Evolutionary conservation across 1,139 yeast species (phyloP), one percentile per base, ranked within the genome.

Genomic region (Hemisphaericaspora xylofermentans): DNA sequence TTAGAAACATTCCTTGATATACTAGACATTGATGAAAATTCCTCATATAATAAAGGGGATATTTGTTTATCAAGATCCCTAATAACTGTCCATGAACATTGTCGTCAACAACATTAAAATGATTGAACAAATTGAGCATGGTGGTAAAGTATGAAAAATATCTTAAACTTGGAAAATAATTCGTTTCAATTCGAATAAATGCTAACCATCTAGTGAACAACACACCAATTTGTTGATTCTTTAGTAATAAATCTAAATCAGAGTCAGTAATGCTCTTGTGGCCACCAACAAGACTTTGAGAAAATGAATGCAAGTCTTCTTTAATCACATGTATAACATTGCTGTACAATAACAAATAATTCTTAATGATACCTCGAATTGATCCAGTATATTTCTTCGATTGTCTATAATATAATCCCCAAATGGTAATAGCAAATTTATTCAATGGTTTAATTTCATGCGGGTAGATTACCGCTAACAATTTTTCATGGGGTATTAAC

Each of bases 141-240:
- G 61, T 43, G 2, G 69, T 61, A 15, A 62, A 36, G 44, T 60
- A 66, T 9, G 63, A 52, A 2, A 62, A 45, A 44, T 54, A 64
- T 30, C 71, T 47, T 37, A 67, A 53, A 10, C 66, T 52, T 0
- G 73, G 69, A 43, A 64, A 68, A 48, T 68, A 62, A 7, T 54
- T 54, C 1, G 53, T 41, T 46, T 68, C 72, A 16, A 65, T 49
- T 33, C 60, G 53, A 17, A 65, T 49, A 38, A 67, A 60, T 24
- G 64, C 58, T 32, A 67, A 50, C 71, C 71, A 66, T 43, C 63
- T 50, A 9, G 61, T 51, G 43, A 56, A 57, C 9, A 54, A 49
- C 9, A 51, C 43, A 24, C 54, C 42, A 2, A 53, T 40, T 6
- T 51, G 32, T 42, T 63, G 68, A 45, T 56, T 59, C 38, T 49